phyloP scores from a whole-genome alignment of 2,329 filamentous ascomycete genomes.

The Mariannaea sp. region DNA sequence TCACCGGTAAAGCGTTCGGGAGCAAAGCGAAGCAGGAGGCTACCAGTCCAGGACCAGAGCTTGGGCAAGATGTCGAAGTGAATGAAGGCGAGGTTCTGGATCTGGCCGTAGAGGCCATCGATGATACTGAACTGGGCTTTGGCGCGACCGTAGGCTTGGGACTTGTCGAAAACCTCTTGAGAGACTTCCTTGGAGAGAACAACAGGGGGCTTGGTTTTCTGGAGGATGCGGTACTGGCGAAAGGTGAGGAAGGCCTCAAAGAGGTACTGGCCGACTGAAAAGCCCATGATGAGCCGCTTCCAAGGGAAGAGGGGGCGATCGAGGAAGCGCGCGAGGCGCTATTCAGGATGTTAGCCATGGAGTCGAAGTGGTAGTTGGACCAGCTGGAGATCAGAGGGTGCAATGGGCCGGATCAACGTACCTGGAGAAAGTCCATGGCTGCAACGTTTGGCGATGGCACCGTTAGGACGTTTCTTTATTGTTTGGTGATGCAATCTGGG shows the following conservation, averaged over 20 bases:
- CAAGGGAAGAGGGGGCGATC: conserved; percentile 94
- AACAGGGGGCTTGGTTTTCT: conserved; percentile 79
- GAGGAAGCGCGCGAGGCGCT: conserved; percentile 81
- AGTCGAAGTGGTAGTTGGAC: not conserved
- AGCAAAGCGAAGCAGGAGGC: conserved; percentile 73
- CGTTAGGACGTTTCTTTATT: conserved; percentile 7
- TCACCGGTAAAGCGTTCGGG: conserved; percentile 84
- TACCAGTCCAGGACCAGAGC: conserved; percentile 82
- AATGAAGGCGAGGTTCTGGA: conserved; percentile 88
- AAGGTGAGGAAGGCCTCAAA: conserved; percentile 89
- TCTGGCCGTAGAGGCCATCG: conserved; percentile 79
- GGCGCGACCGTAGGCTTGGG: conserved; percentile 92
- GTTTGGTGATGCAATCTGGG: not conserved
- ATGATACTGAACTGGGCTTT: conserved; percentile 90
- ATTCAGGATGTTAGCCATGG: conserved; percentile 28
- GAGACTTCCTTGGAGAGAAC: conserved; percentile 88
- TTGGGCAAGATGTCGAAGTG: conserved; percentile 90
- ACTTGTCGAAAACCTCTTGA: conserved; percentile 90
- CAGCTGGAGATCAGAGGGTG: not conserved
- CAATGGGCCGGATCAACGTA: conserved; percentile 28
- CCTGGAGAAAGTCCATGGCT: conserved; percentile 55
- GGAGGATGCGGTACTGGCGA: conserved; percentile 87
- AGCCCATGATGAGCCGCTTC: conserved; percentile 95
- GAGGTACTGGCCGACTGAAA: conserved; percentile 88
- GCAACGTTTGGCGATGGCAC: conserved; percentile 26